Conservation (phyloP, 1,139 yeast genomes). For the Geotrichum cucujoidarum region DNA sequence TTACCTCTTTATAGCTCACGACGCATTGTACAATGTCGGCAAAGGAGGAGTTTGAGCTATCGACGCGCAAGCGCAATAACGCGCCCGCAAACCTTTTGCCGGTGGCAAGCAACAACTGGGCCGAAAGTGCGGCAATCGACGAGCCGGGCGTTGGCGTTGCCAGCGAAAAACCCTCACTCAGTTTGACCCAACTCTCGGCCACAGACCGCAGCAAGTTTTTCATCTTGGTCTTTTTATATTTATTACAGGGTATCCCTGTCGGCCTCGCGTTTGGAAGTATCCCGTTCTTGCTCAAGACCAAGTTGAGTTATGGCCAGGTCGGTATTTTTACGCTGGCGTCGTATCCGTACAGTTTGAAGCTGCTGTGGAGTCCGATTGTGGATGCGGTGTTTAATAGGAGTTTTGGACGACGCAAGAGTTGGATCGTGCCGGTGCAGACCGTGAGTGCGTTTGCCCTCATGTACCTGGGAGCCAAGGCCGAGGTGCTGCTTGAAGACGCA, state of each 20-base stretch:
- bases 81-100: constrained; percentile 13
- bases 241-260: constrained; percentile 91
- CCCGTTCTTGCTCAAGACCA: constrained; percentile 83
- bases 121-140: constrained; percentile 15
- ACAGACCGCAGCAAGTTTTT: constrained; percentile 56
- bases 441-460: constrained; percentile 67
- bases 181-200: constrained; percentile 26
- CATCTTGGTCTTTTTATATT: constrained; percentile 64
- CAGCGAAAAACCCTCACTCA: constrained; percentile 12
- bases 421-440: constrained; percentile 91
- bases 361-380: constrained; percentile 93
- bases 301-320: constrained; percentile 80
- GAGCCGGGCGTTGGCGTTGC: constrained; percentile 12
- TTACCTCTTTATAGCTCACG: not conserved
- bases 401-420: constrained; percentile 79
- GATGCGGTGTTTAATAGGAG: constrained; percentile 70
- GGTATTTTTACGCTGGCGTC: constrained; percentile 89
- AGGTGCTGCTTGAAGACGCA: constrained; percentile 53
- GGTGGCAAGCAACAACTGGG: constrained; percentile 16
- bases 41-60: constrained; percentile 19
- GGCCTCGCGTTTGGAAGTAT: constrained; percentile 94
- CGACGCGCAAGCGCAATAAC: constrained; percentile 16
- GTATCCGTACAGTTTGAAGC: constrained; percentile 87
- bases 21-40: not conserved
- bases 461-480: constrained; percentile 56